phyloP scores from a whole-genome alignment of 768 basidiomycete species.

The Hypsizygus marmoreus region DNA sequence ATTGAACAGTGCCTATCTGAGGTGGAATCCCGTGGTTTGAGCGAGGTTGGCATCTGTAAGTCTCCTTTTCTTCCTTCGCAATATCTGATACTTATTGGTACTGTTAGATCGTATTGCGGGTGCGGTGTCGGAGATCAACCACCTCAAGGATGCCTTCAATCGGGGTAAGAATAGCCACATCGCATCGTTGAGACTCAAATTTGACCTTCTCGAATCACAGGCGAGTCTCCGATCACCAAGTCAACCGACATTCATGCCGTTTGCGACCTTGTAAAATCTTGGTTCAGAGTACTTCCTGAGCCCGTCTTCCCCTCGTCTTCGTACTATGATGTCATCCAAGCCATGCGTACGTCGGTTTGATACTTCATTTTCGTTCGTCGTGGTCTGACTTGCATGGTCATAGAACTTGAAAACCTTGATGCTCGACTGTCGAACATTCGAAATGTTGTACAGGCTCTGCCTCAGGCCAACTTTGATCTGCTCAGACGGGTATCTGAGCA shows the following conservation, averaged over 20 bases:
- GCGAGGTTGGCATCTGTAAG: slow-evolving; percentile 84
- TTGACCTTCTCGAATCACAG: slow-evolving; percentile 26
- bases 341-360: slow-evolving; percentile 70
- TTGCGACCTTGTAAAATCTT: slow-evolving; percentile 81
- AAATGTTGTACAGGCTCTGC: slow-evolving; percentile 65
- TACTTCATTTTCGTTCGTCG: not conserved
- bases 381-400: not conserved
- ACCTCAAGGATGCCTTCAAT: slow-evolving; percentile 75
- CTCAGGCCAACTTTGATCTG: slow-evolving; percentile 76
- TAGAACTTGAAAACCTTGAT: slow-evolving; percentile 73
- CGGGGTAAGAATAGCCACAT: slow-evolving; percentile 42
- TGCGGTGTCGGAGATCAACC: slow-evolving; percentile 66
- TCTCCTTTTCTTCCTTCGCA: slow-evolving; percentile 11
- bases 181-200: not conserved
- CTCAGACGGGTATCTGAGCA: slow-evolving; percentile 80
- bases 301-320: slow-evolving; percentile 72
- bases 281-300: slow-evolving; percentile 83
- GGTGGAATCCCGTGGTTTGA: slow-evolving; percentile 74
- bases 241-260: slow-evolving; percentile 80
- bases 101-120: slow-evolving; percentile 79
- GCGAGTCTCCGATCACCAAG: slow-evolving; percentile 59
- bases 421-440: slow-evolving; percentile 66
- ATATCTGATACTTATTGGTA: not conserved
- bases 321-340: slow-evolving; percentile 70
- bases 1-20: slow-evolving; percentile 67